phyloP scores from a whole-genome alignment of 148 eudicot species.

The Simmondsia chinensis region DNA sequence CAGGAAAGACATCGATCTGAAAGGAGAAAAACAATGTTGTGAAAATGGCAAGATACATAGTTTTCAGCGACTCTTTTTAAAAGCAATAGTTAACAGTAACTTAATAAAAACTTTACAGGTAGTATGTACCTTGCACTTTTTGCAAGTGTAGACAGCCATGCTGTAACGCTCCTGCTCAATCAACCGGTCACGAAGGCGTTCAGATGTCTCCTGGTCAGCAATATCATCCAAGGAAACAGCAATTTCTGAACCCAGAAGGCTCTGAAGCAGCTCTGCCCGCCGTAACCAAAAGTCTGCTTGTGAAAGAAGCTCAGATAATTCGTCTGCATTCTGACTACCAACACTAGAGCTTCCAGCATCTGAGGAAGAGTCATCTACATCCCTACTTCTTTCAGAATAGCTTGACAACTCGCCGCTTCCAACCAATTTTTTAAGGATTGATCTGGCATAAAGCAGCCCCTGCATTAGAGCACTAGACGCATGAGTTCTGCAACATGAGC shows the following conservation, averaged over 20 bases:
- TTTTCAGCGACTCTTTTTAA: background rate
- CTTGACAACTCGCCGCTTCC: conserved; percentile 51
- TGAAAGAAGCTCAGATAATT: conserved; percentile 61
- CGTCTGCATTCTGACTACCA: conserved; percentile 67
- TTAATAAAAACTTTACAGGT: background rate
- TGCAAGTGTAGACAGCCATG: conserved; percentile 99
- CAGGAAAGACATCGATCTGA: conserved; percentile 94
- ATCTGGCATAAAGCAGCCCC: conserved; percentile 79
- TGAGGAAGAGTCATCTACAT: conserved; percentile 76
- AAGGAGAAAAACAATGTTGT: conserved; percentile 11
- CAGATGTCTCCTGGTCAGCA: conserved; percentile 86
- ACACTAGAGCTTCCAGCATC: conserved; percentile 87
- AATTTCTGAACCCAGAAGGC: conserved; percentile 91
- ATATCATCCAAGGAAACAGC: conserved; percentile 97
- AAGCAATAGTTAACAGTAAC: background rate
- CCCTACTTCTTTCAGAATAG: conserved; percentile 60
- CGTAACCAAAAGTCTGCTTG: conserved; percentile 85
- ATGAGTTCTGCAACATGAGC: no score
- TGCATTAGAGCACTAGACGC: conserved; percentile 17
- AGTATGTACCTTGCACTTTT: conserved; percentile 70
- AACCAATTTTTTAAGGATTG: conserved; percentile 67
- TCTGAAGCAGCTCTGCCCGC: conserved; percentile 90
- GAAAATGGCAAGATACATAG: no score
- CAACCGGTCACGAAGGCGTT: conserved; percentile 83
- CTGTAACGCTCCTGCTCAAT: conserved; percentile 77